These are phyloP conservation scores for Manihot esculenta DNA, from an alignment of 441 rosid genomes.

Conservation along the genomic window DNA sequence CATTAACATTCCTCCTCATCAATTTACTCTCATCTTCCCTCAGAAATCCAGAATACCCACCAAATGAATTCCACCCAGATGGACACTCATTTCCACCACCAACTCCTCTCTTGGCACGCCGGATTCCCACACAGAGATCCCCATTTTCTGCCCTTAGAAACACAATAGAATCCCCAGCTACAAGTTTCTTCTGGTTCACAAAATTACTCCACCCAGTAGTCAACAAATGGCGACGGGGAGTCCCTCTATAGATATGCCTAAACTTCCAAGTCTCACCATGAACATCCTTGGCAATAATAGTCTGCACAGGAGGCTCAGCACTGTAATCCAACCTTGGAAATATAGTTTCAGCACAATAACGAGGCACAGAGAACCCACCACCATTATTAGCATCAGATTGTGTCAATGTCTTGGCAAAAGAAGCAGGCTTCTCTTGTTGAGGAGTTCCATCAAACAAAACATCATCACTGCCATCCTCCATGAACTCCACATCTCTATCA, in stretches of 20 bases:
- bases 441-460: constrained; percentile 31
- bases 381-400: constrained; percentile 98
- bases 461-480: constrained; percentile 32
- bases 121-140: constrained; percentile 88
- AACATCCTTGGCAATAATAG: constrained; percentile 87
- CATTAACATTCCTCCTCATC: constrained; percentile 38
- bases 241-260: constrained; percentile 95
- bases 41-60: constrained; percentile 48
- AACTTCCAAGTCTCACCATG: constrained; percentile 92
- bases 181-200: constrained; percentile 94
- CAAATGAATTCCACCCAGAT: constrained; percentile 66
- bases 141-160: constrained; percentile 80
- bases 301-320: constrained; percentile 98
- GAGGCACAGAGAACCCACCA: constrained; percentile 97
- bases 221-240: constrained; percentile 91
- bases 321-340: constrained; percentile 80
- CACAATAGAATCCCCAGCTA: constrained; percentile 95
- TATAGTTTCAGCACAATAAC: constrained; percentile 95
- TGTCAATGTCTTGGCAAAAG: constrained; percentile 91
- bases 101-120: constrained; percentile 80
- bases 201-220: constrained; percentile 99
- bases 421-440: constrained; percentile 64
- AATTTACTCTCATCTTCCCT: constrained; percentile 56
- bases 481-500: constrained; percentile 21
- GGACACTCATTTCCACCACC: constrained; percentile 68